A percentile compares a stretch with the other conserved stretches of the same genome.
Conservation (phyloP, 2,329 filamentous ascomycete species). For the Coniochaeta sp. region DNA sequence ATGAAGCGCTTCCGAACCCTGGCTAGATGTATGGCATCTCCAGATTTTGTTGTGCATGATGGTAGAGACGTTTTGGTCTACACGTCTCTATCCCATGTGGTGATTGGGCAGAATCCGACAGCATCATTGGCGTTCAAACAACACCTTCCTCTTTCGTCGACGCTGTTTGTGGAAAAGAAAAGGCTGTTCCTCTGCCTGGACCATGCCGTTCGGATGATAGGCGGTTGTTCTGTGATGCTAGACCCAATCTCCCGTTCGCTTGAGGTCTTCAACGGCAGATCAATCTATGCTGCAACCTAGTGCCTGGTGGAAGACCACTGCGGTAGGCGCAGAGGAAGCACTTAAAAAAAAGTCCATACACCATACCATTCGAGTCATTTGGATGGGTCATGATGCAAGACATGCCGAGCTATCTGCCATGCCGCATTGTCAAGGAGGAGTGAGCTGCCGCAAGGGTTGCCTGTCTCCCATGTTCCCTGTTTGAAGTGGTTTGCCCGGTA, state of each 20-base stretch:
- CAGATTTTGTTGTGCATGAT: neutral
- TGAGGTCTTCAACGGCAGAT: neutral
- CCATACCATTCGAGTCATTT: neutral
- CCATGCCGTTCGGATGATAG: neutral
- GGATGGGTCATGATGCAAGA: neutral
- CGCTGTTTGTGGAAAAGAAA: neutral
- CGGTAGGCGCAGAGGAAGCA: neutral
- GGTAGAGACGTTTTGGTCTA: neutral
- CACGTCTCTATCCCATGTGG: neutral
- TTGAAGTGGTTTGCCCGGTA: conserved; percentile 8
- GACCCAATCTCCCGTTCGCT: neutral
- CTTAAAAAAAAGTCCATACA: neutral
- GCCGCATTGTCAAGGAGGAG: neutral
- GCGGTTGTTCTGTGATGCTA: neutral
- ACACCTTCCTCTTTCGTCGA: neutral
- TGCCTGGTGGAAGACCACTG: neutral
- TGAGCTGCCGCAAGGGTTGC: neutral
- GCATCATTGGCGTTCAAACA: neutral
- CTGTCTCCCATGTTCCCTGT: conserved; percentile 6
- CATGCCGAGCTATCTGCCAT: neutral
- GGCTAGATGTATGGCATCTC: neutral
- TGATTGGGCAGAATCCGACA: neutral
- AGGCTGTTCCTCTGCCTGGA: neutral
- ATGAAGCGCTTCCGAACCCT: neutral
- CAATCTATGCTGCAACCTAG: neutral